phyloP scores from a whole-genome alignment of 805 yeast genomes.

The Starmerella sp. region DNA sequence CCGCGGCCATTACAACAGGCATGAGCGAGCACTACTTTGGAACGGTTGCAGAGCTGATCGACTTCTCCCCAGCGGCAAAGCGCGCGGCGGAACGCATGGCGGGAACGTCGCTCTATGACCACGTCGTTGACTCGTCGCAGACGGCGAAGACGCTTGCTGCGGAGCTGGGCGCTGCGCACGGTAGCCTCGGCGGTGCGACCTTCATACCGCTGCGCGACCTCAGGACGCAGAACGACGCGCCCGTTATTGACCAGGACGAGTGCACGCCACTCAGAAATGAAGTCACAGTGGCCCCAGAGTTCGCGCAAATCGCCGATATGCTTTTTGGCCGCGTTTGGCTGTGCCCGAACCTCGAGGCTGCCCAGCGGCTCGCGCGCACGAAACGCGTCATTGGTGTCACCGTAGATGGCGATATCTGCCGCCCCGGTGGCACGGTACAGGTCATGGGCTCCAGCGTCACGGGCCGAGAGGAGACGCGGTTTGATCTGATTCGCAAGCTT shows the following conservation, averaged over 20 bases:
- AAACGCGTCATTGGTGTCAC: conserved; percentile 68
- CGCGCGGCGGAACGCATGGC: conserved; percentile 83
- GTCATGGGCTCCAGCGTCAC: neutral
- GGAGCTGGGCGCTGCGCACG: conserved; percentile 34
- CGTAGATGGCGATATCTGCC: conserved; percentile 83
- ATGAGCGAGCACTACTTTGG: conserved; percentile 52
- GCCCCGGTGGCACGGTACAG: conserved; percentile 59
- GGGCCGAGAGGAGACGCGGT: neutral
- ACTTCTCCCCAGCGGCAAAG: conserved; percentile 69
- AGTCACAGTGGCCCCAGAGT: conserved; percentile 18
- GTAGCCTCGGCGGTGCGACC: conserved; percentile 59
- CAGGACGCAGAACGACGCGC: conserved; percentile 22
- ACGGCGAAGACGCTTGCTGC: conserved; percentile 67
- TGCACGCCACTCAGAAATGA: conserved; percentile 50
- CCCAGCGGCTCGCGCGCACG: neutral
- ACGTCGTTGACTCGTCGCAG: conserved; percentile 78
- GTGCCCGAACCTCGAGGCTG: conserved; percentile 48
- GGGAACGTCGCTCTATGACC: conserved; percentile 73
- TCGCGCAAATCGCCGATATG: conserved; percentile 60
- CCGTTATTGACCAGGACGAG: conserved; percentile 26
- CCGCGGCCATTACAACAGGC: neutral
- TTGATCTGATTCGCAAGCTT: neutral
- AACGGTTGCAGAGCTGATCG: conserved; percentile 71
- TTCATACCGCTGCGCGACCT: conserved; percentile 81
- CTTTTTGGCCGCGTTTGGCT: conserved; percentile 76